These are phyloP conservation scores for Dioscorea cayenensis DNA, from an alignment of 116 monocot genomes.

Conservation along the genomic window DNA sequence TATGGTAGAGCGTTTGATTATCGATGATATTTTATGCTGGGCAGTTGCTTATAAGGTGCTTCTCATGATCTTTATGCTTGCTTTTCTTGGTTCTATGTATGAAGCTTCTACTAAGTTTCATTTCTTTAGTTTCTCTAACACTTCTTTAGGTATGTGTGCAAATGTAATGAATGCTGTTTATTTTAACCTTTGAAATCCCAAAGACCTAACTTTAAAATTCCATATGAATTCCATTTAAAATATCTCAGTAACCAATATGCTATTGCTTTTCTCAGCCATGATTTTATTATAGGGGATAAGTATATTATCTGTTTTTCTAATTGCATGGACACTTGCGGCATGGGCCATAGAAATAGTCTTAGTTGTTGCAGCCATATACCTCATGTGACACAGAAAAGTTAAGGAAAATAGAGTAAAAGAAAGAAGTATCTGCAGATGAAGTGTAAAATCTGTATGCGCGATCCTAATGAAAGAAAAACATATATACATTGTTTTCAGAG, in stretches of 20 bases:
- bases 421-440: no score
- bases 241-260: not conserved
- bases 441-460: no score
- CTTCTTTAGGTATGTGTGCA: not conserved
- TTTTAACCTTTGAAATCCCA: not conserved
- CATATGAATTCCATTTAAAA: not conserved
- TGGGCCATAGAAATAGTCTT: no score
- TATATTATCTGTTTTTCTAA: not conserved
- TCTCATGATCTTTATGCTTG: not conserved
- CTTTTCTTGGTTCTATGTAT: not conserved
- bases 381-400: no score
- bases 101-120: not conserved
- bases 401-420: no score
- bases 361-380: no score
- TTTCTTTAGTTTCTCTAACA: not conserved
- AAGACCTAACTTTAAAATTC: no score
- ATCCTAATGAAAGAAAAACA: no score
- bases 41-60: slow-evolving; percentile 70
- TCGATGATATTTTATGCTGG: slow-evolving; percentile 82
- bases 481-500: no score
- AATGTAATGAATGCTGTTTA: not conserved
- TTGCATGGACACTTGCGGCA: not conserved
- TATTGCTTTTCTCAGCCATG: not conserved
- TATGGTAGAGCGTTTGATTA: slow-evolving; percentile 77
- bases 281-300: not conserved